A percentile compares a stretch with the other conserved stretches of the same genome.
phyloP scores from a whole-genome alignment of 345 rosid species.

The Melaleuca quinquenervia region DNA sequence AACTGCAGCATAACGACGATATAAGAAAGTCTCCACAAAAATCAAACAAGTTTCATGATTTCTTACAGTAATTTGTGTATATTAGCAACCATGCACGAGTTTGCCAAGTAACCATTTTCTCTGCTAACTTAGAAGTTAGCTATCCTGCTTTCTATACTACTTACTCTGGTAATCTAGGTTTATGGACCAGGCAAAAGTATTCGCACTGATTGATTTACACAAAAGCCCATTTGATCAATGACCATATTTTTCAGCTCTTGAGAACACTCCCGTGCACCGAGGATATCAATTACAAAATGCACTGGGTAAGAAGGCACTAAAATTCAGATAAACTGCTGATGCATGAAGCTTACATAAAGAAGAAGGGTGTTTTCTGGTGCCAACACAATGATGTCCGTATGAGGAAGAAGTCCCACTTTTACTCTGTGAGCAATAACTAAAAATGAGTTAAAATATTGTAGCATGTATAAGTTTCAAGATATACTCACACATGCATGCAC shows the following conservation, averaged over 20 bases:
- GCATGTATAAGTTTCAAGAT: background rate
- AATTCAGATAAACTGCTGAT: background rate
- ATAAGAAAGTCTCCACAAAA: background rate
- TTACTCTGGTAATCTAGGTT: background rate
- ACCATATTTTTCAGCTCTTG: background rate
- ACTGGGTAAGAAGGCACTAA: background rate
- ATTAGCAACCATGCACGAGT: background rate
- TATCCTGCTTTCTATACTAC: background rate
- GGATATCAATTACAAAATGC: background rate
- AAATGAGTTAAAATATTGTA: background rate
- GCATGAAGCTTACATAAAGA: conserved; percentile 63
- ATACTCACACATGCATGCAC: background rate
- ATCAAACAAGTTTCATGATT: background rate
- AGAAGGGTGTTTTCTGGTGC: conserved; percentile 69
- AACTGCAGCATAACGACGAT: background rate
- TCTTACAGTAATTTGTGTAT: background rate
- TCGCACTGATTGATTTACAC: background rate
- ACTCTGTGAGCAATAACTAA: conserved; percentile 30
- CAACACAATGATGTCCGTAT: conserved; percentile 63
- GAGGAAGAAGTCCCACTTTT: conserved; percentile 55
- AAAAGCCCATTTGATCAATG: background rate
- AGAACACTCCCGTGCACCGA: background rate
- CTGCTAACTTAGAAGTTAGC: background rate
- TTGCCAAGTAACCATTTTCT: background rate
- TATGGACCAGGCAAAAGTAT: background rate